phyloP scores from a whole-genome alignment of 2,329 filamentous ascomycete species.

The Diplocarpon mali region DNA sequence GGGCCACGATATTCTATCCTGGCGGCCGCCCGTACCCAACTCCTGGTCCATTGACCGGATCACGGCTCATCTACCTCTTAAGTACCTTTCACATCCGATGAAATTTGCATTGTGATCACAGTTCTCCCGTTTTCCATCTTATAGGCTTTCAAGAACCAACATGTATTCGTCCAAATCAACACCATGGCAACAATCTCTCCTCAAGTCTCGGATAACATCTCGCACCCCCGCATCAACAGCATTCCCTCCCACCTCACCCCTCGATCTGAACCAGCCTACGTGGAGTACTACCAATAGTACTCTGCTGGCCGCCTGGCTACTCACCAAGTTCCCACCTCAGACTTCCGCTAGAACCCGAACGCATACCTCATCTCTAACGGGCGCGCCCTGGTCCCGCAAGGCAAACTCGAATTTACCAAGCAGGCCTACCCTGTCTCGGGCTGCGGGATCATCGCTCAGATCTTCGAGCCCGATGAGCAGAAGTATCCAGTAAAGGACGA shows the following conservation, averaged over 20 bases:
- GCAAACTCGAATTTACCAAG: constrained; percentile 31
- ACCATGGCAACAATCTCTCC: neutral
- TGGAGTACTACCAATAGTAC: constrained; percentile 33
- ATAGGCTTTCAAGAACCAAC: too few relatives aligned
- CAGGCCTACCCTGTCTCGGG: constrained; percentile 31
- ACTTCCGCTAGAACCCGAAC: constrained; percentile 30
- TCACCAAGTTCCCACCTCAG: constrained; percentile 27
- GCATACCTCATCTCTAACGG: constrained; percentile 30
- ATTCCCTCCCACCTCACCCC: constrained; percentile 30
- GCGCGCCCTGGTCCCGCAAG: constrained; percentile 26
- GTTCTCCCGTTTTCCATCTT: too few relatives aligned
- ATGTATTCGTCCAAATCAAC: too few relatives aligned
- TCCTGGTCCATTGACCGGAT: too few relatives aligned
- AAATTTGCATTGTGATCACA: too few relatives aligned
- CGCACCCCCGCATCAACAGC: constrained; percentile 32
- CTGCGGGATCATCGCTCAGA: constrained; percentile 31
- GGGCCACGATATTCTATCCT: too few relatives aligned
- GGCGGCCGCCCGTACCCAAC: too few relatives aligned
- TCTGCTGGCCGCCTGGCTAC: constrained; percentile 32
- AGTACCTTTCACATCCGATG: too few relatives aligned
- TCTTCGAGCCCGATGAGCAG: constrained; percentile 29
- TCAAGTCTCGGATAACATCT: constrained; percentile 7
- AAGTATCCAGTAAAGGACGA: constrained; percentile 17
- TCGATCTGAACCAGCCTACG: constrained; percentile 30
- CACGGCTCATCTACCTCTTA: too few relatives aligned